Evolutionary conservation across 2,329 filamentous ascomycete genomes (phyloP).

Genomic region (Calonectria leucothoes): DNA sequence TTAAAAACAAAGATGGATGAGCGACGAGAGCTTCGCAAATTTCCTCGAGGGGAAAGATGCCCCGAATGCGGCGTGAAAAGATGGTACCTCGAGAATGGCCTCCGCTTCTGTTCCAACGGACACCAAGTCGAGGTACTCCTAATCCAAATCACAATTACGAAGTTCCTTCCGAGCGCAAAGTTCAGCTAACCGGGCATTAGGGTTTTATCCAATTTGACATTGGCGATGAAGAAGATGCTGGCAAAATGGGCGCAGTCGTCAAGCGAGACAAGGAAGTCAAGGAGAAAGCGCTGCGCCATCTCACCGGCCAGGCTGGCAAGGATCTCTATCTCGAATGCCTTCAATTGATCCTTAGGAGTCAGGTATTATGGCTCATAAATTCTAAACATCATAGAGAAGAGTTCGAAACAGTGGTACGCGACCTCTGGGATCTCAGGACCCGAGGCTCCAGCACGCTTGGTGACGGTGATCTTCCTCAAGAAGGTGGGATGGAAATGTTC

Average conservation of each 20-base stretch:
- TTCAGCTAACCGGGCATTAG: slow-evolving; percentile 39
- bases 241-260: slow-evolving; percentile 65
- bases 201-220: slow-evolving; percentile 67
- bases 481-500: slow-evolving; percentile 49
- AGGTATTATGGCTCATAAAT: slow-evolving; percentile 79
- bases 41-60: slow-evolving; percentile 65
- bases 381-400: slow-evolving; percentile 75
- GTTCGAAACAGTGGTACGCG: slow-evolving; percentile 81
- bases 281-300: slow-evolving; percentile 65
- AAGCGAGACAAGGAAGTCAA: slow-evolving; percentile 69
- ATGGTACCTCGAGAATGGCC: slow-evolving; percentile 81
- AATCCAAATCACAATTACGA: neutral
- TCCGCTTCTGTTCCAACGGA: slow-evolving; percentile 82
- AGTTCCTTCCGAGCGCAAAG: neutral
- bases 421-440: slow-evolving; percentile 84
- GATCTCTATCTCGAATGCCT: slow-evolving; percentile 86
- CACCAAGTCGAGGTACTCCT: slow-evolving; percentile 79
- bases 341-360: slow-evolving; percentile 86
- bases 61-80: slow-evolving; percentile 76
- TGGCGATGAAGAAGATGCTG: slow-evolving; percentile 79
- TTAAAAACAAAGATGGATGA: slow-evolving; percentile 49
- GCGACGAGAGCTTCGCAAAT: slow-evolving; percentile 59
- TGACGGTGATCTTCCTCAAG: slow-evolving; percentile 37
- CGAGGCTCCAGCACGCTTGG: slow-evolving; percentile 56
- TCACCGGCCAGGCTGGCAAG: slow-evolving; percentile 75